Evolutionary conservation across 2,329 filamentous ascomycete genomes (phyloP), one percentile per base, ranked within the genome.

Genomic region (Pseudonectria foliicola): DNA sequence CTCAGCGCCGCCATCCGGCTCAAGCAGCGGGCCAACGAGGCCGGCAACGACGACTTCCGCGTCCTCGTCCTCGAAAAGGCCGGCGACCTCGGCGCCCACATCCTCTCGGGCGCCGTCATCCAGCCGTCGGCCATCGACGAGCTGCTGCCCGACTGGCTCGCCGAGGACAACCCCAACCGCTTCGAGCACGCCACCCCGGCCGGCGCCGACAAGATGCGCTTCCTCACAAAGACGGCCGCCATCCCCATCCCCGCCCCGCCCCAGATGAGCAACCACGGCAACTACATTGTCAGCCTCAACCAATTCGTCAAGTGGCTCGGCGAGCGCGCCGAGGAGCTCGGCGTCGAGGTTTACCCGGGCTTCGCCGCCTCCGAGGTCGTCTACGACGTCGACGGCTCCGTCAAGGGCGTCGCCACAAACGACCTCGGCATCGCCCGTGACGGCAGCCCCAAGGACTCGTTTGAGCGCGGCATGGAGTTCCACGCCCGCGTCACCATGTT

Each of bases 401-500:
- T 98, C 33, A 82, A 81, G 61, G 92, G 92, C 46, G 90, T 98
- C 27, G 92, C 92, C 13, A 98, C 92, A 30, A 96, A 96, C 55
- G 92, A 98, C 55, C 68, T 95, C 14, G 92, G 92, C 26, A 76
- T 98, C 40, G 80, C 74, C 8, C 75, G 88, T 35, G 75, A 84
- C 51, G 90, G 90, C 26, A 83, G 82, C 59, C 78, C 89, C 25
- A 95, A 94, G 67, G 84, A 92, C 37, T 81, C 73, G 6, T 98
- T 95, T 54, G 89, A 96, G 70, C 77, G 92, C 42, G 92, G 92
- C 40, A 98, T 98, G 92, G 92, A 95, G 64, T 98, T 98, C 59
- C 88, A 95, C 55, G 90, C 92, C 6, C 74, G 84, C 38, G 81
- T 92, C 32, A 98, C 92, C 25, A 71, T 98, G 36, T 88, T 98